Conservation (phyloP, 2,329 filamentous ascomycete genomes). For the Alternaria brassicae region DNA sequence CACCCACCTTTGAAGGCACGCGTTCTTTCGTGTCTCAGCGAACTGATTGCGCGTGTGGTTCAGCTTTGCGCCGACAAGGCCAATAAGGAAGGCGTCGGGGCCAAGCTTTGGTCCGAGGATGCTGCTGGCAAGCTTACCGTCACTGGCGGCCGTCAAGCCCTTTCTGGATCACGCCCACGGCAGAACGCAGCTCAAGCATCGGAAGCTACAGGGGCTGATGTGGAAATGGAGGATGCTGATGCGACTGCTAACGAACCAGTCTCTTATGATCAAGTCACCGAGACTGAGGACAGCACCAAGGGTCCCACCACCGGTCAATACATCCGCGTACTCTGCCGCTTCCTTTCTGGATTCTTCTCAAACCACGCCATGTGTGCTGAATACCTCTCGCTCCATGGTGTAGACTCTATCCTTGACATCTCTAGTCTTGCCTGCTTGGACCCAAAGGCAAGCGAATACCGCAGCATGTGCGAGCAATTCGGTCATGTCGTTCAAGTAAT, state of each 20-base stretch:
- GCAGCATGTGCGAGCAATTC: slow-evolving; percentile 71
- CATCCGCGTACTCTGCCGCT: slow-evolving; percentile 76
- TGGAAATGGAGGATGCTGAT: slow-evolving; percentile 69
- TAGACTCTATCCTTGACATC: slow-evolving; percentile 84
- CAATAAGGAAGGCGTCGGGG: slow-evolving; percentile 73
- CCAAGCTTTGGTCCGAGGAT: slow-evolving; percentile 74
- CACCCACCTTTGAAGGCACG: slow-evolving; percentile 82
- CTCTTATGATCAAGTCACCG: slow-evolving; percentile 50
- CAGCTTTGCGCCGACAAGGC: slow-evolving; percentile 76
- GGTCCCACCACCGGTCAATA: slow-evolving; percentile 69
- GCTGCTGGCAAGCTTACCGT: slow-evolving; percentile 65
- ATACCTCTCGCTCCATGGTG: slow-evolving; percentile 80
- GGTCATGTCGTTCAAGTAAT: slow-evolving; percentile 77
- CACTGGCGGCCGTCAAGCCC: slow-evolving; percentile 61
- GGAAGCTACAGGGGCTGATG: slow-evolving; percentile 47
- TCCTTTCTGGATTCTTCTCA: slow-evolving; percentile 77
- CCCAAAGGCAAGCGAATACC: slow-evolving; percentile 69
- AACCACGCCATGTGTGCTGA: slow-evolving; percentile 74
- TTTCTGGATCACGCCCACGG: slow-evolving; percentile 53
- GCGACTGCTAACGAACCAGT: slow-evolving; percentile 31
- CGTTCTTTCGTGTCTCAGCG: slow-evolving; percentile 84
- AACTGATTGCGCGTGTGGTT: slow-evolving; percentile 85
- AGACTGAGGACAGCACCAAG: slow-evolving; percentile 59
- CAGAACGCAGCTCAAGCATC: slow-evolving; percentile 24
- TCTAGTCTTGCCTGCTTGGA: slow-evolving; percentile 82